Evolutionary conservation across 306 rosid species (phyloP).

Genomic region (Vigna unguiculata): DNA sequence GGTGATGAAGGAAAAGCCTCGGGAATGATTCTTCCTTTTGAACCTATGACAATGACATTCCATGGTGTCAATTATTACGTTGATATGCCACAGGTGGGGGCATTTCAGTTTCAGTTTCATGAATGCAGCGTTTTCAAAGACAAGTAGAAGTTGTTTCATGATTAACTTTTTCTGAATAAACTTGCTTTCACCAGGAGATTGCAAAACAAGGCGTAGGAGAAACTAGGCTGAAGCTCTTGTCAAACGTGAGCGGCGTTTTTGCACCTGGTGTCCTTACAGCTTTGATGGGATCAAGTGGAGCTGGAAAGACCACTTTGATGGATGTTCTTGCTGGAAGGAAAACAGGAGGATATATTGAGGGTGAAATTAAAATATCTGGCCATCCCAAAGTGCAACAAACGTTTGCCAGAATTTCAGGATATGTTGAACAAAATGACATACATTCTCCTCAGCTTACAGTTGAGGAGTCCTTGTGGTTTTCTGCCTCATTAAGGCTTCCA

Average conservation of each 20-base stretch:
- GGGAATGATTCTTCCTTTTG: constrained; percentile 96
- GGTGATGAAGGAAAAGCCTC: constrained; percentile 46
- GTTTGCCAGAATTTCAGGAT: constrained; percentile 83
- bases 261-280: constrained; percentile 90
- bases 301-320: constrained; percentile 93
- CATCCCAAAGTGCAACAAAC: constrained; percentile 75
- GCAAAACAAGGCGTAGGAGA: constrained; percentile 65
- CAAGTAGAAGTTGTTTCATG: neutral
- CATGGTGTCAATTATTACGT: constrained; percentile 75
- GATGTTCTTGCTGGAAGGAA: constrained; percentile 94
- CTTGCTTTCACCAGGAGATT: constrained; percentile 59
- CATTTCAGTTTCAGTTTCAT: constrained; percentile 19
- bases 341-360: constrained; percentile 88
- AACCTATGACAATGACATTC: constrained; percentile 84
- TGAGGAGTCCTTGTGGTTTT: constrained; percentile 81
- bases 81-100: constrained; percentile 79
- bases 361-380: constrained; percentile 78
- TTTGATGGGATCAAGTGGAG: constrained; percentile 87
- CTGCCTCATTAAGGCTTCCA: constrained; percentile 79
- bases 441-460: constrained; percentile 94
- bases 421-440: constrained; percentile 89
- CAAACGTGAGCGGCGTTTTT: constrained; percentile 82
- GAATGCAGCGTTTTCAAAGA: neutral
- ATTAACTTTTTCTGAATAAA: neutral
- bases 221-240: constrained; percentile 68